Evolutionary conservation across 2,329 filamentous ascomycete genomes (phyloP), one percentile per base, ranked within the genome.

Genomic region (Talaromyces sp.): DNA sequence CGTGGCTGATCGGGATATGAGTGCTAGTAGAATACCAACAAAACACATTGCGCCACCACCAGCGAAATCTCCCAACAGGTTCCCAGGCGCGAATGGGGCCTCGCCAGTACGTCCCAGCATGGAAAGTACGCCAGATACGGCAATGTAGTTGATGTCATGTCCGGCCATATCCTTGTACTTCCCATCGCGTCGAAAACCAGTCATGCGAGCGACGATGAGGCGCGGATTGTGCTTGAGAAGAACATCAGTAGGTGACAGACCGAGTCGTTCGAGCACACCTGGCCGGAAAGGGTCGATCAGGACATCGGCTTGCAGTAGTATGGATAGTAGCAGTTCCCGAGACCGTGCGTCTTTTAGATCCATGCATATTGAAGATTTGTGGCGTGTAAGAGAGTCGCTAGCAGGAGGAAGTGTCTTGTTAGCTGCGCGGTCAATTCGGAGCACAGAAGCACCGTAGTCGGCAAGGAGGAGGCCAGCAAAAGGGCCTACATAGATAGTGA

Each of bases 91-190:
- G 67, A 90, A 88, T 0, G 94, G 94, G 69, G 86, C 88, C 73
- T 89, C 86, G 16, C 83, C 85, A 33, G 81, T 81, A 0, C 90
- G 83, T 0, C 94, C 94, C 3, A 98, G 85, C 78, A 97, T 82
- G 0, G 85, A 84, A 33, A 98, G 79, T 0, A 90, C 89, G 0
- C 94, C 94, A 0, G 90, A 90, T 0, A 97, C 91, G 58, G 93
- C 92, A 49, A 98, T 89, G 78, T 98, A 98, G 75, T 98, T 97
- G 76, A 97, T 97, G 75, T 97, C 93, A 75, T 97, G 93, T 52
- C 93, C 93, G 0, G 93, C 93, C 93, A 97, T 97, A 72, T 85
- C 80, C 57, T 86, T 86, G 79, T 97, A 98, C 71, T 87, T 89
- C 0, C 93, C 94, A 78, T 96, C 92, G 45, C 93, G 84, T 13